These are phyloP conservation scores for Candida sp. DNA, from an alignment of 1,139 yeast species.

Conservation along the genomic window DNA sequence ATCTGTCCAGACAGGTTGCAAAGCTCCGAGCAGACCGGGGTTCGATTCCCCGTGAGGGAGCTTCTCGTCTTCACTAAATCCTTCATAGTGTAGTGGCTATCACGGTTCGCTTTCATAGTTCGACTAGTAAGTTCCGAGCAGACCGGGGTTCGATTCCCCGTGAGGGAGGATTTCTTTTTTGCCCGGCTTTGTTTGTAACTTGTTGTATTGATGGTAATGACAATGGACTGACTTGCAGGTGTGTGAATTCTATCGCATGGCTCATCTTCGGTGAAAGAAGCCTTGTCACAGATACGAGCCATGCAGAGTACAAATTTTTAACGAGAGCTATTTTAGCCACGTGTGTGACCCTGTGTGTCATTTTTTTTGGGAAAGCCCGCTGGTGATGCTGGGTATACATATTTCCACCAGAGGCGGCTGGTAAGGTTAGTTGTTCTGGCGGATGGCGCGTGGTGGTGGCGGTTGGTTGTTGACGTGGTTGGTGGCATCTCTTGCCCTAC, in stretches of 20 bases:
- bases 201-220: background rate
- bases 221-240: too few relatives aligned
- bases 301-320: background rate
- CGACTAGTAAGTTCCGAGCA: constrained; percentile 2
- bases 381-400: background rate
- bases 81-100: constrained; percentile 6
- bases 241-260: too few relatives aligned
- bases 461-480: background rate
- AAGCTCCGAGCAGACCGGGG: constrained; percentile 8
- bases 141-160: constrained; percentile 9
- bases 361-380: background rate
- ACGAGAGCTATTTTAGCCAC: background rate
- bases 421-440: background rate
- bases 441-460: background rate
- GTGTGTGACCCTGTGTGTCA: background rate
- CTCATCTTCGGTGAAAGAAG: too few relatives aligned
- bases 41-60: constrained; percentile 8
- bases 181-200: background rate
- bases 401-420: background rate
- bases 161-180: background rate
- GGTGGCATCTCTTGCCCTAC: too few relatives aligned
- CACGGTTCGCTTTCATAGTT: constrained; percentile 6
- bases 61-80: background rate
- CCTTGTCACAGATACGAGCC: too few relatives aligned
- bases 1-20: background rate